These are phyloP conservation scores for Exophiala alcalophila DNA, from an alignment of 2,329 filamentous ascomycete species.

Conservation along the genomic window DNA sequence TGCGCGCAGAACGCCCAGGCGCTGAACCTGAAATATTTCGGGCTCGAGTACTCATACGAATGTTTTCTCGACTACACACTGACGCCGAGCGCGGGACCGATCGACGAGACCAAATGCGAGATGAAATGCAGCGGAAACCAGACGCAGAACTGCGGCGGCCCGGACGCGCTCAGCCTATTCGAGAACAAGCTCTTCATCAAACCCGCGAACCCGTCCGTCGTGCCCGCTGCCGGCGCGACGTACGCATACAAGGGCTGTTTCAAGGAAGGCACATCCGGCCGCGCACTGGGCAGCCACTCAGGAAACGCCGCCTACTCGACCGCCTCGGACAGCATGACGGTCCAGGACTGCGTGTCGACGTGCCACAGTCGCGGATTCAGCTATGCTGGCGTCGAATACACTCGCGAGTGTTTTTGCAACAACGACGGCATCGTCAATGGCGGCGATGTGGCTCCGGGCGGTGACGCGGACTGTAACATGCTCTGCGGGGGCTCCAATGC, in stretches of 20 bases:
- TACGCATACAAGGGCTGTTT: conserved; percentile 33
- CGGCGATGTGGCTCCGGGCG: conserved; percentile 39
- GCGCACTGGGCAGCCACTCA: conserved; percentile 21
- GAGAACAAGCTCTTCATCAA: conserved; percentile 11
- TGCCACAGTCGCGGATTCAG: conserved; percentile 33
- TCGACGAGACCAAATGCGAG: conserved; percentile 39
- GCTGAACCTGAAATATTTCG: conserved; percentile 35
- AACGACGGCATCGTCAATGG: conserved; percentile 51
- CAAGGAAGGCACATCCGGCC: conserved; percentile 30
- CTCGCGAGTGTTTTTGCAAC: conserved; percentile 36
- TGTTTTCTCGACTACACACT: conserved; percentile 27
- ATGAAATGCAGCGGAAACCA: conserved; percentile 37
- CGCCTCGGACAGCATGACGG: conserved; percentile 30
- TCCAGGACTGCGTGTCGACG: conserved; percentile 32
- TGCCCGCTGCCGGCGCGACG: neutral
- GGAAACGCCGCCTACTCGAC: no score
- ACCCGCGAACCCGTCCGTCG: conserved; percentile 1
- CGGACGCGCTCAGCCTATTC: conserved; percentile 44
- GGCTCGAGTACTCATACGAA: conserved; percentile 39
- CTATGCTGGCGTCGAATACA: conserved; percentile 36
- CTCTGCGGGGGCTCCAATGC: conserved; percentile 44
- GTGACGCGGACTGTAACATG: conserved; percentile 50
- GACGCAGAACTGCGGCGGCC: conserved; percentile 48
- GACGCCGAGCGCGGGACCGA: neutral
- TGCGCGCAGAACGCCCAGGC: conserved; percentile 10